Evolutionary conservation across 805 yeast genomes (phyloP).

Genomic region (Candida sonorensis): DNA sequence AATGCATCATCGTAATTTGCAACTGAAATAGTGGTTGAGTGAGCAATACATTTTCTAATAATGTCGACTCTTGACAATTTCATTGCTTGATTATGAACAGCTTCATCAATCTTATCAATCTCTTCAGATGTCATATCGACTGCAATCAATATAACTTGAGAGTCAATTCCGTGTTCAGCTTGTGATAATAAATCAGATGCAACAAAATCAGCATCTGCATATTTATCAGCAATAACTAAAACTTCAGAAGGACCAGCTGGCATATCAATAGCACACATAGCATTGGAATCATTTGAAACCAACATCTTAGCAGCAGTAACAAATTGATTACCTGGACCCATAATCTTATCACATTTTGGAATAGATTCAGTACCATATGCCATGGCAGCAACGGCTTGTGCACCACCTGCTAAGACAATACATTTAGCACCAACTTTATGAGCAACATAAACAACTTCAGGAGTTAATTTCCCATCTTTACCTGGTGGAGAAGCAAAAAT

Average conservation of each 20-base stretch:
- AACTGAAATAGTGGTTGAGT: slow-evolving; percentile 76
- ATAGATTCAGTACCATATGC: slow-evolving; percentile 95
- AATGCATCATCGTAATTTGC: slow-evolving; percentile 73
- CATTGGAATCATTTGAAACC: slow-evolving; percentile 91
- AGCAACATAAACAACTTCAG: slow-evolving; percentile 97
- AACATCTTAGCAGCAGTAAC: slow-evolving; percentile 99
- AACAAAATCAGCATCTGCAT: slow-evolving; percentile 90
- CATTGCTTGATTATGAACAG: slow-evolving; percentile 78
- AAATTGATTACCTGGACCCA: slow-evolving; percentile 99
- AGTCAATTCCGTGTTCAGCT: slow-evolving; percentile 98
- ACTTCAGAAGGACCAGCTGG: slow-evolving; percentile 99
- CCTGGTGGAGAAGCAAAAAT: slow-evolving; percentile 95
- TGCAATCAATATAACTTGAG: slow-evolving; percentile 91
- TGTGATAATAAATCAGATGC: slow-evolving; percentile 96
- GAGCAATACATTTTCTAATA: slow-evolving; percentile 85
- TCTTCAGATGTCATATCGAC: slow-evolving; percentile 58
- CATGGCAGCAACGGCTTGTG: slow-evolving; percentile 98
- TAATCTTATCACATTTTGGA: slow-evolving; percentile 90
- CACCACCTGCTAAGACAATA: slow-evolving; percentile 97
- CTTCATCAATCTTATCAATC: slow-evolving; percentile 66
- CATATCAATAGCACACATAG: slow-evolving; percentile 96
- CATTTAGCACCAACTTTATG: slow-evolving; percentile 88
- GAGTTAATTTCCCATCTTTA: slow-evolving; percentile 85
- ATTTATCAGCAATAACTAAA: slow-evolving; percentile 83
- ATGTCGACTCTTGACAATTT: slow-evolving; percentile 88